phyloP scores from a whole-genome alignment of 805 yeast genomes.

The Kazachstania psychrophila region DNA sequence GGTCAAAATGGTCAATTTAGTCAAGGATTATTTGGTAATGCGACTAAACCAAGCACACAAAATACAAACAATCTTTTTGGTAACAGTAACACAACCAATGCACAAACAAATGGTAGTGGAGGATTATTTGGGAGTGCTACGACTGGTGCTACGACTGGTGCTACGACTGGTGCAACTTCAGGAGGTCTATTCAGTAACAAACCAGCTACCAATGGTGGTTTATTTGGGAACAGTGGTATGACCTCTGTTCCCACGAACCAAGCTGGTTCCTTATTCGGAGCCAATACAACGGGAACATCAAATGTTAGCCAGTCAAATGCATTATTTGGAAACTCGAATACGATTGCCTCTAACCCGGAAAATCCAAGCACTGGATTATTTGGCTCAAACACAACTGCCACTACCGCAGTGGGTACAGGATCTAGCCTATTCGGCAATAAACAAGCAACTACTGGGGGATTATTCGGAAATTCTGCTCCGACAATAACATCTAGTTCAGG shows the following conservation, averaged over 20 bases:
- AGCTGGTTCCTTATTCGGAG: background rate
- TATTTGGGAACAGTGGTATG: constrained; percentile 11
- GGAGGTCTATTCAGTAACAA: constrained; percentile 6
- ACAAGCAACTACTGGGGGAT: constrained; percentile 5
- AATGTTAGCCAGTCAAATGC: too few species aligned
- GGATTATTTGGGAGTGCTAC: constrained; percentile 8
- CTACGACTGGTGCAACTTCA: constrained; percentile 4
- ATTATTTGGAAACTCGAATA: background rate
- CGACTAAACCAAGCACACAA: constrained; percentile 1
- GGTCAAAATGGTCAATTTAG: constrained; percentile 6
- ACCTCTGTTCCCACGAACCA: background rate
- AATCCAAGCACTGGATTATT: background rate
- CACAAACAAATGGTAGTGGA: constrained; percentile 1
- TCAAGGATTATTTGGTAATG: constrained; percentile 7
- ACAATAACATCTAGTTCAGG: constrained; percentile 4
- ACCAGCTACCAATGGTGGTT: constrained; percentile 6
- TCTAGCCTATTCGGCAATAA: constrained; percentile 3
- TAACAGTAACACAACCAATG: constrained; percentile 5
- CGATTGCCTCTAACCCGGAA: background rate
- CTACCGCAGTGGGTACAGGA: background rate
- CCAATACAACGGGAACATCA: too few species aligned
- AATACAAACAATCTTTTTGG: constrained; percentile 19
- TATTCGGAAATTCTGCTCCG: constrained; percentile 7
- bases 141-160: background rate
- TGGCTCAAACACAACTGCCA: background rate